Base-by-base conservation (phyloP, 805 yeast species). In the Yarrowia divulgata region DNA sequence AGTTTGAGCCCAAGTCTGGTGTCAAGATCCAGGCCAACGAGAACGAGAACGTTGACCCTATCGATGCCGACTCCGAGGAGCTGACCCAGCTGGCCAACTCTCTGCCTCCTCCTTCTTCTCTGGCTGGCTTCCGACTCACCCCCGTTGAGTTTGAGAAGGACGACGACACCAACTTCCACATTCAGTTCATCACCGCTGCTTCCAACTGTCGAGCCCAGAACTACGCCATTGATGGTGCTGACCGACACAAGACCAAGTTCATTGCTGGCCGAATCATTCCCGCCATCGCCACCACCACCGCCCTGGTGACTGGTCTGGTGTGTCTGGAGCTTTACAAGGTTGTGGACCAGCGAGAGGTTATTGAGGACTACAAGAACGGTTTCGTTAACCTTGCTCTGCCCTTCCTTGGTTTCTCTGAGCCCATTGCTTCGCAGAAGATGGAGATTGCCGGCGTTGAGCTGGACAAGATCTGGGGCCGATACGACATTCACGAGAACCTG, bases 251-350 rank as follows among this genome's bases (percentile, higher is more conserved):
- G 82, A 95, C 99, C 46, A 95, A 95, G 82, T 92, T 94, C 75
- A 94, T 95, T 78, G 99, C 99, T 8, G 99, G 99, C 60, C 89
- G 96, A 80, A 95, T 95, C 73, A 95, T 95, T 73, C 99, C 99
- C 16, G 99, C 99, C 23, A 95, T 95, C 82, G 99, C 99, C 45
- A 95, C 99, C 1, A 95, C 99, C 1, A 95, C 99, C n/a, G 97
- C 98, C 10, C 82, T 93, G 73, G 99, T 95, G 29, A 91, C 99
- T 8, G 99, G 99, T 60, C 83, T 95, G 75, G 96, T 93, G 32
- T 91, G 96, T 75, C 81, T 95, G 73, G 99, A 95, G 80, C 83
- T 94, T 70, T 90, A 91, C 83, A 95, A 95, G 82, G 94, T 95
- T 72, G 91, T 87, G 55, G 96, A 89, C 75, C 87, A 89, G 76